Evolutionary conservation across 768 basidiomycete genomes (phyloP), one percentile per base, ranked within the genome.

Genomic region (Suillus alpinus): DNA sequence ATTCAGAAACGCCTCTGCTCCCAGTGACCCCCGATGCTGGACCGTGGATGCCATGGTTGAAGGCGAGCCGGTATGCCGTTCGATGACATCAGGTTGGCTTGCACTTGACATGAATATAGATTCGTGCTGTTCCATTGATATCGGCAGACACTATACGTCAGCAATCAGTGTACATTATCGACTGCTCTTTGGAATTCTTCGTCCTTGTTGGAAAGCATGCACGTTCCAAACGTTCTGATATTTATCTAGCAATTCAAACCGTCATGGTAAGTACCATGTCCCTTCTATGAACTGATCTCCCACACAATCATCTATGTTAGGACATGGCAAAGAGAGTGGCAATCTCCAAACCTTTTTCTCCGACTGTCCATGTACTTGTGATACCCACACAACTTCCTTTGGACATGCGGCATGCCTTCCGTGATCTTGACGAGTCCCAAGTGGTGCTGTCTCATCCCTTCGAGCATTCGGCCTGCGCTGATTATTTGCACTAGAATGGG

Each of bases 171-270:
- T 87, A 86, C 65, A 74, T 93, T 52, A 69, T 91, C 40, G 87
- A 94, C 68, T 92, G 89, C 67, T 75, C 86, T 20, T 91, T 91
- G 85, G 92, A 94, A 73, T 76, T 89, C 49, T 94, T 91, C 66
- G 82, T 94, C 18, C 59, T 94, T 32, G 85, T 94, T 14, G 88
- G 89, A 13, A 76, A 74, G 52, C 77, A 83, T 23, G 90, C 88
- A n/a, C 81, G 90, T 56, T 81, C 81, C 34, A 76, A 82, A 37
- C 80, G 86, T 58, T 69, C 71, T 52, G 81, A 86, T 52, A 92
- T 94, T 57, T 79, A 76, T 49, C 74, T 90, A 29, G 92, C 85
- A 3, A 68, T 93, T 8, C 70, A 78, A 52, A 68, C 83, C 39
- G 86, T 86, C 3, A 78, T 74, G 73, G 92, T 91, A 52, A 51